Evolutionary conservation across 495 filamentous ascomycete species (phyloP).

Genomic region (Penicillium manginii): DNA sequence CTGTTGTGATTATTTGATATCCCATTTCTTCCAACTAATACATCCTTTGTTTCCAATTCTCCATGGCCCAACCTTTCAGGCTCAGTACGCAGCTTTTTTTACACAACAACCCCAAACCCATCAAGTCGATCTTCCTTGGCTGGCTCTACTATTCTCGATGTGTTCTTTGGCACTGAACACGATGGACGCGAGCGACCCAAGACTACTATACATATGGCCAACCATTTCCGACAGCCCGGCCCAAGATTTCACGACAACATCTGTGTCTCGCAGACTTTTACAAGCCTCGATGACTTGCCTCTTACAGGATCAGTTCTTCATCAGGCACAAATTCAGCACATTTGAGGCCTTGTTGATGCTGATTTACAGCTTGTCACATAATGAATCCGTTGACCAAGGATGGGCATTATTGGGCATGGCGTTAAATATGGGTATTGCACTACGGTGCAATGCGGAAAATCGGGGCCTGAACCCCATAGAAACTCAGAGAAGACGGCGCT

Average conservation of each 20-base stretch:
- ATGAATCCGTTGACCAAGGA: constrained; percentile 20
- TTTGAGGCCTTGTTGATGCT: constrained; percentile 25
- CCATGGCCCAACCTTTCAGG: constrained; percentile 29
- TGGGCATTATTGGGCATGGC: constrained; percentile 28
- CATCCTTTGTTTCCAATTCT: constrained; percentile 26
- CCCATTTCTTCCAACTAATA: constrained; percentile 20
- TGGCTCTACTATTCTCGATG: constrained; percentile 24
- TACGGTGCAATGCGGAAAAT: constrained; percentile 9
- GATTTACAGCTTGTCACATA: constrained; percentile 22
- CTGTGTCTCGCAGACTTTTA: not conserved
- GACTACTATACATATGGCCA: constrained; percentile 11
- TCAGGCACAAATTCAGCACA: constrained; percentile 20
- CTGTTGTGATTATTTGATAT: constrained; percentile 24
- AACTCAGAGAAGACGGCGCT: constrained; percentile 22
- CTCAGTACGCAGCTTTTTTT: constrained; percentile 21
- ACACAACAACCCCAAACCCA: constrained; percentile 6
- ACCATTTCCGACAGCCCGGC: not conserved
- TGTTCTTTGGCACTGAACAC: constrained; percentile 18
- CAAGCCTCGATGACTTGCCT: constrained; percentile 17
- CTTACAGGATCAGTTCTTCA: constrained; percentile 16
- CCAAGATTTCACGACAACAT: constrained; percentile 1
- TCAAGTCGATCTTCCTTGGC: constrained; percentile 18
- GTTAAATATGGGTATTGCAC: constrained; percentile 25
- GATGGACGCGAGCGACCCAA: constrained; percentile 17
- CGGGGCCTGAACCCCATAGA: constrained; percentile 10